Conservation (phyloP, 768 basidiomycete species). For the Serendipita sp. region DNA sequence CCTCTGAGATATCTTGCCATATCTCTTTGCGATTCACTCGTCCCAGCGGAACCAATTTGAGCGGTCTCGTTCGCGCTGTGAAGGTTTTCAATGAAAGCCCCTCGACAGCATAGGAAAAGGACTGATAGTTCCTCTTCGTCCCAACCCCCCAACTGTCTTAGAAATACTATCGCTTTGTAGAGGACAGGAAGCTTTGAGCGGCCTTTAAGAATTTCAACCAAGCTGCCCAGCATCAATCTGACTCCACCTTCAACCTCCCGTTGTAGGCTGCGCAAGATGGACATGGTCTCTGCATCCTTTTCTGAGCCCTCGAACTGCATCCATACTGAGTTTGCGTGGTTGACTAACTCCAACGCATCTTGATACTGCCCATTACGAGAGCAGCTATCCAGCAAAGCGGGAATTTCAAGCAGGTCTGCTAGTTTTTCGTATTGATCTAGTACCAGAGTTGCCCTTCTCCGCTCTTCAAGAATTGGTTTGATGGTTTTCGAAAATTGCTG, state of each 20-base stretch:
- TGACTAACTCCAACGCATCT: conserved; percentile 74
- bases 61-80: conserved; percentile 37
- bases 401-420: conserved; percentile 78
- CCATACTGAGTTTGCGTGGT: conserved; percentile 44
- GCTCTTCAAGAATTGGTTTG: conserved; percentile 45
- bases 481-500: conserved; percentile 61
- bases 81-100: conserved; percentile 31
- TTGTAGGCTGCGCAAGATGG: background rate
- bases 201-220: conserved; percentile 63
- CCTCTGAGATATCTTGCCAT: conserved; percentile 59
- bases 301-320: conserved; percentile 29
- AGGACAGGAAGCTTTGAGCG: conserved; percentile 76
- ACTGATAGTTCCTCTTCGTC: conserved; percentile 61
- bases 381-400: conserved; percentile 81
- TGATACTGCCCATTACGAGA: conserved; percentile 83
- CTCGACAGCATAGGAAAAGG: conserved; percentile 63
- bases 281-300: background rate
- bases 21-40: conserved; percentile 23
- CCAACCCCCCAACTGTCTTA: conserved; percentile 66
- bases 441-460: conserved; percentile 65
- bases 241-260: conserved; percentile 21
- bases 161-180: conserved; percentile 78
- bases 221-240: conserved; percentile 60
- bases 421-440: conserved; percentile 90
- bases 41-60: background rate